Conservation (phyloP, 164 flowering plant genomes). For the Stephania cephalantha region DNA sequence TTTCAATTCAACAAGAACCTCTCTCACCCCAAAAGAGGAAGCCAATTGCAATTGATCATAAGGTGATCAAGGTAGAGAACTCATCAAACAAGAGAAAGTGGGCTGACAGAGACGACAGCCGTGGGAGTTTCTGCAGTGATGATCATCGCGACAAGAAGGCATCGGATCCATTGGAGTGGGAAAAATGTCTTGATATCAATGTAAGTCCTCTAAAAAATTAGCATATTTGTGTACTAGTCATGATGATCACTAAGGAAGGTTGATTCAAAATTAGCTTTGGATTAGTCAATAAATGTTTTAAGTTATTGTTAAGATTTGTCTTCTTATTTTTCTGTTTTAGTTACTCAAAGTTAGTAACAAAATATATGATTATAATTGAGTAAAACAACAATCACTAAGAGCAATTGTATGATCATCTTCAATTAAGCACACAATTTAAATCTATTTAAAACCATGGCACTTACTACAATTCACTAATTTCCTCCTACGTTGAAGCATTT, state of each 20-base stretch:
- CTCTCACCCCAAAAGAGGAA: constrained; percentile 20
- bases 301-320: no score
- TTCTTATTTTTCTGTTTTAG: no score
- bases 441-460: no score
- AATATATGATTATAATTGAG: no score
- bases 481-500: no score
- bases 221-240: no score
- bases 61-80: constrained; percentile 7
- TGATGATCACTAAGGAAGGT: neutral
- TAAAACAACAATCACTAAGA: no score
- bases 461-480: no score
- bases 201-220: constrained; percentile 22
- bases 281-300: neutral
- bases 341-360: no score
- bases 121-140: constrained; percentile 11
- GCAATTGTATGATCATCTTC: no score
- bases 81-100: constrained; percentile 55
- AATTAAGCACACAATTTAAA: no score
- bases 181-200: constrained; percentile 69
- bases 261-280: neutral
- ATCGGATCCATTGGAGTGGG: constrained; percentile 72
- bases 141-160: constrained; percentile 24
- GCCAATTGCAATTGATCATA: constrained; percentile 10
- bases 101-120: constrained; percentile 18
- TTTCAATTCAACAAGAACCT: constrained; percentile 47